Percentiles rank a stretch among this genome's conserved stretches.
These are phyloP conservation scores for Fragaria ananassa DNA, from an alignment of 306 rosid genomes.

Conservation along the genomic window DNA sequence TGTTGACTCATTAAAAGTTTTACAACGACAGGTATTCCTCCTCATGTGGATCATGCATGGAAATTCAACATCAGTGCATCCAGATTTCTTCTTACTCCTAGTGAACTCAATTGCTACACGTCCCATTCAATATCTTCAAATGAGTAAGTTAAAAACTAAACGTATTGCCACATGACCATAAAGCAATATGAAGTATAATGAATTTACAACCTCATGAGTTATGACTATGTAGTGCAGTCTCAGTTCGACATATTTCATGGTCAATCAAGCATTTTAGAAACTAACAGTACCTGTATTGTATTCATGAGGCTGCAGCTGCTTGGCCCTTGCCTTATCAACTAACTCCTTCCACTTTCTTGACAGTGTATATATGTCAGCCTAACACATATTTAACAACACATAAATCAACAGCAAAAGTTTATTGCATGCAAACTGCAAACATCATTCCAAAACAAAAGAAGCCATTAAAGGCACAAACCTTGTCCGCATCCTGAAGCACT, in stretches of 20 bases:
- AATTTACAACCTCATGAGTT: not conserved
- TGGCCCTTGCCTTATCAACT: constrained; percentile 92
- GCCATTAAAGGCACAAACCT: constrained; percentile 40
- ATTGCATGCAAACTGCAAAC: not conserved
- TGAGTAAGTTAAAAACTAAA: not conserved
- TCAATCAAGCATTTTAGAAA: not conserved
- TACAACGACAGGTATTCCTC: not conserved
- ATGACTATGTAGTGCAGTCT: not conserved
- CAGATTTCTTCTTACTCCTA: not conserved
- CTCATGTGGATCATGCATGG: not conserved
- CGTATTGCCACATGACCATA: not conserved
- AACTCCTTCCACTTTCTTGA: constrained; percentile 97
- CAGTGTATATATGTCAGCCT: constrained; percentile 85
- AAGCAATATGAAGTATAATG: not conserved
- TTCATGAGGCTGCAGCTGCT: constrained; percentile 95
- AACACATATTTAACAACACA: not conserved
- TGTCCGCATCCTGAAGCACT: constrained; percentile 92
- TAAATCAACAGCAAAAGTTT: constrained; percentile 15
- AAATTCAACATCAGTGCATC: not conserved
- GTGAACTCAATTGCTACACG: not conserved
- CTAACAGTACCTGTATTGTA: constrained; percentile 59
- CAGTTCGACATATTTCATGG: not conserved
- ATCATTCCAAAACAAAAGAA: constrained; percentile 10
- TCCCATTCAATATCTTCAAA: not conserved
- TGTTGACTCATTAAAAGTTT: not conserved